Evolutionary conservation across 106 monocot species (phyloP), one percentile per base, ranked within the genome.

Genomic region (Triglochin maritima): DNA sequence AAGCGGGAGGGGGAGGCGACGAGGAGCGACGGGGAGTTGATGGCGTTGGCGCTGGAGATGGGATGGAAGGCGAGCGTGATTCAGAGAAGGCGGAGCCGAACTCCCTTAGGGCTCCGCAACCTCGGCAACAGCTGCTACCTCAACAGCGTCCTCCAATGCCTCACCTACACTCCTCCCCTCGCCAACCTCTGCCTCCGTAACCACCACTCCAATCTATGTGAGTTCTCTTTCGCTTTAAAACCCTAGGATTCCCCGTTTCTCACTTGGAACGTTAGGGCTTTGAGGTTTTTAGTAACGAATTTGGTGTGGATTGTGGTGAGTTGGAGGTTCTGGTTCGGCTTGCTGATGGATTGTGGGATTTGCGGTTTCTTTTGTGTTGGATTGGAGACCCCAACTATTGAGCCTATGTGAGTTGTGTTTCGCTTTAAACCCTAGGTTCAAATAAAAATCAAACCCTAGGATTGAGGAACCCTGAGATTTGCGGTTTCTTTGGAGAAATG

Each of bases 91-190:
- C 77, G 69, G 69, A 67, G 60, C 7, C 72, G 79, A 7, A 74
- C 83, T 5, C 94, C 94, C 3, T 75, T 85, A 17, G 94, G 94
- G 15, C 90, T 95, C 7, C 81, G 79, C 66, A 95, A 95, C 65
- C 87, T 95, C 64, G 94, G 94, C 64, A 95, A 95, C 78, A 76
- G 83, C 50, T 90, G 94, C 79, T 95, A 95, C 78, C 82, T 95
- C 75, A 95, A 95, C 76, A 87, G 87, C 79, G 90, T 95, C 64
- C 85, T 95, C 62, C 94, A 95, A 81, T 95, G 94, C 83, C 82
- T 95, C 57, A 81, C 87, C 64, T 90, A 81, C 75, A 95, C 94
- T 17, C 90, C 94, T 74, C 94, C 94, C 65, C 84, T 95, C 71
- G 94, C 85, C 52, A 85, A 90, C 49, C 85, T 90, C 69, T 95